Conservation (phyloP, 179 eudicot species). For the Beta lomatogona region DNA sequence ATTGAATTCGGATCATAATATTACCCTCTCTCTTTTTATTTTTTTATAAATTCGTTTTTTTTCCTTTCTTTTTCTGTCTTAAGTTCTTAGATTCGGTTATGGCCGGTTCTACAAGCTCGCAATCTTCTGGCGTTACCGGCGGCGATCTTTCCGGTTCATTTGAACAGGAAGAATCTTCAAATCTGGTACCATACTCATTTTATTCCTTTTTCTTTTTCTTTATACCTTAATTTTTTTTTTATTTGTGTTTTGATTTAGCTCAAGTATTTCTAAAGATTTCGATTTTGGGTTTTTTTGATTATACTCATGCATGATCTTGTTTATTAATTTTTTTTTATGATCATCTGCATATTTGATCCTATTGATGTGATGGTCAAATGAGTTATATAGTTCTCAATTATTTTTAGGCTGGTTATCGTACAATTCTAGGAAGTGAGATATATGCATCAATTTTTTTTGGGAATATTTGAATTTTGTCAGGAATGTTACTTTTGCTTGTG, state of each 20-base stretch:
- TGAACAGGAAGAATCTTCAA: constrained; percentile 36
- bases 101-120: constrained; percentile 27
- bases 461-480: not conserved
- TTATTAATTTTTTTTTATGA: not conserved
- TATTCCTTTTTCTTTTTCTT: not conserved
- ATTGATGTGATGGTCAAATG: not conserved
- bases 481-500: not conserved
- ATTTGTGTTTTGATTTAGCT: not conserved
- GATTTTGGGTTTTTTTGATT: not conserved
- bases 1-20: not conserved
- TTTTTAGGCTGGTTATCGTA: not conserved
- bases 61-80: not conserved
- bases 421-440: too few relatives aligned
- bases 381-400: not conserved
- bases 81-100: not conserved
- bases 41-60: too few relatives aligned
- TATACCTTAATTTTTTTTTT: not conserved
- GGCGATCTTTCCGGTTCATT: constrained; percentile 23
- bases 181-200: constrained; percentile 23
- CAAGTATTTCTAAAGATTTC: not conserved
- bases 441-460: too few relatives aligned
- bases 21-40: not conserved
- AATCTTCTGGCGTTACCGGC: constrained; percentile 23
- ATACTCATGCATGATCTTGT: too few relatives aligned
- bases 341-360: not conserved